Evolutionary conservation across 768 basidiomycete genomes (phyloP).

Genomic region (Holtermannia corniformis): DNA sequence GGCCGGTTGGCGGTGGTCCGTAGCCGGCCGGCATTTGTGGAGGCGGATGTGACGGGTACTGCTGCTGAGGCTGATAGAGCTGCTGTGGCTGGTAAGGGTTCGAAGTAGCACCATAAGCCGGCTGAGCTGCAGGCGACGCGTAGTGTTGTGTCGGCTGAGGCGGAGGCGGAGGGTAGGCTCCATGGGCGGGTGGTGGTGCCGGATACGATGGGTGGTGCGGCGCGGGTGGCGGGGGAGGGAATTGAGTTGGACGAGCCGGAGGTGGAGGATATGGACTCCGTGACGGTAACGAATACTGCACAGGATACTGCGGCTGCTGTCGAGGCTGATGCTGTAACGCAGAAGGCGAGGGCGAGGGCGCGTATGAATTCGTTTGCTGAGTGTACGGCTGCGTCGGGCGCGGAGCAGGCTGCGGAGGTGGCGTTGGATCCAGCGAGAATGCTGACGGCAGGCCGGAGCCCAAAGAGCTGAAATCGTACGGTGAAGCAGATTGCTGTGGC

Average conservation of each 20-base stretch:
- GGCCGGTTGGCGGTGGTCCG: too few species aligned
- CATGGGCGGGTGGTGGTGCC: too few species aligned
- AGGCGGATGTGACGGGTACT: too few species aligned
- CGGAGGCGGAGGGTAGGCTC: too few species aligned
- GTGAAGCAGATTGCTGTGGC: conserved; percentile 40
- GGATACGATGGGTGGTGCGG: conserved; percentile 49
- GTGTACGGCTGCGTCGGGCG: conserved; percentile 2
- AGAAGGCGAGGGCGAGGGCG: conserved; percentile 1
- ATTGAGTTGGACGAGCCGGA: conserved; percentile 35
- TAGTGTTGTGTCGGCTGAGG: too few species aligned
- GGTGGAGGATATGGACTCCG: conserved; percentile 8
- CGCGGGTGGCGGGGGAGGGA: conserved; percentile 50
- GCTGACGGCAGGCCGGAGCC: conserved; percentile 20
- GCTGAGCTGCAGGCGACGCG: too few species aligned
- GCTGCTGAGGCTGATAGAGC: too few species aligned
- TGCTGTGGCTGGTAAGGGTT: too few species aligned
- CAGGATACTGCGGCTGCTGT: conserved; percentile 8
- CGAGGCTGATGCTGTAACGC: conserved; percentile 2
- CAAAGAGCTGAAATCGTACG: conserved; percentile 34
- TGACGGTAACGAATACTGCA: conserved; percentile 2
- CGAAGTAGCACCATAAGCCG: too few species aligned
- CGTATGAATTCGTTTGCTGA: conserved; percentile 1
- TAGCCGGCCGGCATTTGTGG: too few species aligned
- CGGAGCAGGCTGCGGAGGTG: conserved; percentile 6
- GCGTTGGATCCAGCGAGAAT: conserved; percentile 18